A percentile compares a stretch with the other conserved stretches of the same genome.
Conservation (phyloP, 768 basidiomycete species). For the Pleurotus sapidus region DNA sequence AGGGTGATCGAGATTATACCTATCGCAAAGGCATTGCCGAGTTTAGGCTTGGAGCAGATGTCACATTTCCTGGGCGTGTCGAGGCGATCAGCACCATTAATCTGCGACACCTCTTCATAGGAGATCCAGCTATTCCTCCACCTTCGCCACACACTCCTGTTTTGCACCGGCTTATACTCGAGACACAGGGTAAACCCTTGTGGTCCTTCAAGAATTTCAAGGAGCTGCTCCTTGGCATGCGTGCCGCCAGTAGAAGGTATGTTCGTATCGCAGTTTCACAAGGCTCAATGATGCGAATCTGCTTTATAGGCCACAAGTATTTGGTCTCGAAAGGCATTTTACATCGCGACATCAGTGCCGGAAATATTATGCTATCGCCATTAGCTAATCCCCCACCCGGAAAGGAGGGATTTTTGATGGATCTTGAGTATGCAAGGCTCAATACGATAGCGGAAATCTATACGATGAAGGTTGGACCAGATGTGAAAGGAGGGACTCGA, state of each 20-base stretch:
- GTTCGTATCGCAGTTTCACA: not conserved
- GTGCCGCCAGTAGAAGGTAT: slow-evolving; percentile 15
- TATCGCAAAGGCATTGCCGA: slow-evolving; percentile 11
- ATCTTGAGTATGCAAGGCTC: slow-evolving; percentile 23
- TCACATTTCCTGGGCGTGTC: slow-evolving; percentile 9
- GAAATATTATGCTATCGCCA: slow-evolving; percentile 19
- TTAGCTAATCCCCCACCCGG: not conserved
- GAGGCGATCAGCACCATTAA: slow-evolving; percentile 3
- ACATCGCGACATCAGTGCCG: slow-evolving; percentile 25
- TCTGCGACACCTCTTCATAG: not conserved
- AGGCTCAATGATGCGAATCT: not conserved
- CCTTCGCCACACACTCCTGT: slow-evolving; percentile 3
- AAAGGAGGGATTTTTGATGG: slow-evolving; percentile 25
- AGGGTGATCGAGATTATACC: not conserved
- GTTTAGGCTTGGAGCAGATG: slow-evolving; percentile 14
- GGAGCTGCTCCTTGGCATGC: slow-evolving; percentile 15
- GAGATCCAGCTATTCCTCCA: not conserved
- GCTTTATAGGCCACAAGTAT: slow-evolving; percentile 15
- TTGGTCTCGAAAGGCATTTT: slow-evolving; percentile 21
- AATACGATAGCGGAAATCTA: slow-evolving; percentile 1
- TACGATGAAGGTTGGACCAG: not conserved
- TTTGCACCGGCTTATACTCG: slow-evolving; percentile 15
- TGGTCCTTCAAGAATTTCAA: slow-evolving; percentile 15
- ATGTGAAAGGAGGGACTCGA: slow-evolving; percentile 1
- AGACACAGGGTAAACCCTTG: slow-evolving; percentile 14